A percentile compares a stretch with the other conserved stretches of the same genome.
These are phyloP conservation scores for Fusarium sp. DNA, from an alignment of 2,329 filamentous ascomycete genomes.

Conservation along the genomic window DNA sequence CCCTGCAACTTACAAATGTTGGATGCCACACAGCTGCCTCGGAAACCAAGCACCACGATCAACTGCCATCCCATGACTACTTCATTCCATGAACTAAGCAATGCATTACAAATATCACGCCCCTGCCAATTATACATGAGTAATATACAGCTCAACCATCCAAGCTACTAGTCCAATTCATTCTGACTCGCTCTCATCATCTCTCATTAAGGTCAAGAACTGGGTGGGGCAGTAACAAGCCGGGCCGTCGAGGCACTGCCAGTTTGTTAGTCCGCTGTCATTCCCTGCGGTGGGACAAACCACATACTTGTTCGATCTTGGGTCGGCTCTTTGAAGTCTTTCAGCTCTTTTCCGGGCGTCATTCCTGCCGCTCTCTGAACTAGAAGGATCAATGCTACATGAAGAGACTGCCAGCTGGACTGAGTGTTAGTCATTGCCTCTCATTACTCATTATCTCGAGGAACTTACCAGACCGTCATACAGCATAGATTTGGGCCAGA, in stretches of 20 bases:
- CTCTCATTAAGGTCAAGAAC: background rate
- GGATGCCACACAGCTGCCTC: background rate
- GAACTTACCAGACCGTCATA: background rate
- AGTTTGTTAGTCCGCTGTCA: background rate
- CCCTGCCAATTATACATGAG: background rate
- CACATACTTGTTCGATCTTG: background rate
- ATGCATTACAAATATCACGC: background rate
- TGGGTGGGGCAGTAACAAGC: background rate
- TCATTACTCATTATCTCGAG: background rate
- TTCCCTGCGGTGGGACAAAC: too few species aligned
- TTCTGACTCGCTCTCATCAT: background rate
- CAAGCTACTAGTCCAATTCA: background rate
- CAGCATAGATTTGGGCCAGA: background rate
- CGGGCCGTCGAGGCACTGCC: background rate
- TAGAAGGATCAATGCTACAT: background rate
- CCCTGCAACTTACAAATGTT: background rate
- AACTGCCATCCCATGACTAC: background rate
- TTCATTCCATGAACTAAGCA: background rate
- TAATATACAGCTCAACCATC: background rate
- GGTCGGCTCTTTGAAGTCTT: too few species aligned
- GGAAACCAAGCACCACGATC: background rate
- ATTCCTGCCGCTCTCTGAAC: background rate
- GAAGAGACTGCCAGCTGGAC: background rate
- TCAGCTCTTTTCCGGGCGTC: background rate
- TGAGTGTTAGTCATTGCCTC: background rate